These are phyloP conservation scores for Apiosordaria backusii DNA, from an alignment of 495 filamentous ascomycete genomes.

Conservation along the genomic window DNA sequence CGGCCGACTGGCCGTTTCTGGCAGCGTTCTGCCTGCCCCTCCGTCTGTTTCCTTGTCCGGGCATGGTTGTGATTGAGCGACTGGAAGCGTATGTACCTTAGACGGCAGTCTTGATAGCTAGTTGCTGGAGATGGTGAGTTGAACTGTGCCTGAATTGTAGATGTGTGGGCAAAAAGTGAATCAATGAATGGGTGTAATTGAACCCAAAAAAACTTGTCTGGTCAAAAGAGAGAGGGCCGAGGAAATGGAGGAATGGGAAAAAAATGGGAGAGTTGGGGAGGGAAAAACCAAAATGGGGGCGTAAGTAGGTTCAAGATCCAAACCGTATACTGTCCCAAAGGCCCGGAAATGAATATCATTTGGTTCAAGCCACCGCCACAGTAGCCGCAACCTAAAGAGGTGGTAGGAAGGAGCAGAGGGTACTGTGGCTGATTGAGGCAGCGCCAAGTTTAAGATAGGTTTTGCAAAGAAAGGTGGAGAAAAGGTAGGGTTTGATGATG, in stretches of 20 bases:
- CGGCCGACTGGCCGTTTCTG: background rate
- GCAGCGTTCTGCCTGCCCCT: background rate
- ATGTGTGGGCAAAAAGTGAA: background rate
- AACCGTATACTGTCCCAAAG: background rate
- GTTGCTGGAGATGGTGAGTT: background rate
- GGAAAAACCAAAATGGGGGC: background rate
- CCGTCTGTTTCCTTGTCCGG: background rate
- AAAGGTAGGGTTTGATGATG: background rate
- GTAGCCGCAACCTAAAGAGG: background rate
- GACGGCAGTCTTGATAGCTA: background rate
- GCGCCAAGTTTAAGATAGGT: background rate
- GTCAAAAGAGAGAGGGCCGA: background rate
- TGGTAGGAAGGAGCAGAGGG: background rate
- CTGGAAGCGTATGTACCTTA: too few relatives aligned
- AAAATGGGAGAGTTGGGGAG: background rate
- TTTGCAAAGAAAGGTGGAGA: background rate
- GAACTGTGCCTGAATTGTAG: background rate
- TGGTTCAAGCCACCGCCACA: background rate
- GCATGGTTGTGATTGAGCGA: background rate
- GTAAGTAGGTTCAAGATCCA: background rate
- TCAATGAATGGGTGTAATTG: background rate
- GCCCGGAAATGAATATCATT: background rate
- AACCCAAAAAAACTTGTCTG: background rate
- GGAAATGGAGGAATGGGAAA: background rate
- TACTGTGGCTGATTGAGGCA: background rate